These are phyloP conservation scores for Aureobasidium sp. DNA, from an alignment of 2,329 filamentous ascomycete species.

Conservation along the genomic window DNA sequence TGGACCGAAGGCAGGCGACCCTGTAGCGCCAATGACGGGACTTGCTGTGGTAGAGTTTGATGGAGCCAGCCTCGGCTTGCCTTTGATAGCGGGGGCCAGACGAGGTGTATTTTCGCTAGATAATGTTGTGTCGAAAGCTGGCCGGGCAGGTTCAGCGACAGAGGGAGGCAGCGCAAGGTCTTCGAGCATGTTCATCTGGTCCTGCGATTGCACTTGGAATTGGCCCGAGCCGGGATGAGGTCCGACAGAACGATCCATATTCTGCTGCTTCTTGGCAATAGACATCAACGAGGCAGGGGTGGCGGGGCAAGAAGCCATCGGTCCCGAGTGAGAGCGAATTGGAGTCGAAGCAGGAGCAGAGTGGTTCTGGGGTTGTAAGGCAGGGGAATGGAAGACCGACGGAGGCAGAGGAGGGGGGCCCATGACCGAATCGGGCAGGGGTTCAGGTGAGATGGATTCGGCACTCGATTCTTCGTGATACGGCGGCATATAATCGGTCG, in stretches of 20 bases:
- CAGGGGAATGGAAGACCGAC: slow-evolving; percentile 61
- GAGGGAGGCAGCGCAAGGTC: slow-evolving; percentile 70
- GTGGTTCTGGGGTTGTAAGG: slow-evolving; percentile 51
- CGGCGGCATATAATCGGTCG: slow-evolving; percentile 14
- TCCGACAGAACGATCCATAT: not conserved
- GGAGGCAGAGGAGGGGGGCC: slow-evolving; percentile 57
- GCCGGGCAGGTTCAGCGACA: slow-evolving; percentile 47
- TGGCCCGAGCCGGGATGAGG: slow-evolving; percentile 10
- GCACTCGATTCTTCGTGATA: slow-evolving; percentile 34
- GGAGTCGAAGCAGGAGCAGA: slow-evolving; percentile 11
- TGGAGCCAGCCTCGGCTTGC: slow-evolving; percentile 52
- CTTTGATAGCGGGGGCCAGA: slow-evolving; percentile 51
- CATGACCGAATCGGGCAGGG: slow-evolving; percentile 41
- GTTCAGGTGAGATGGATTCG: slow-evolving; percentile 46
- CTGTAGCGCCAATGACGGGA: slow-evolving; percentile 47
- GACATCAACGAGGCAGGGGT: slow-evolving; percentile 83
- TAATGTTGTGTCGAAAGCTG: slow-evolving; percentile 27
- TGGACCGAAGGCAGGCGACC: slow-evolving; percentile 40
- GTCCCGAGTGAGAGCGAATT: not conserved
- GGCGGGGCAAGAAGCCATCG: slow-evolving; percentile 49
- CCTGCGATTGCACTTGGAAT: slow-evolving; percentile 18
- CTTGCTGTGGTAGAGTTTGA: slow-evolving; percentile 42
- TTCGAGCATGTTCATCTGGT: slow-evolving; percentile 40
- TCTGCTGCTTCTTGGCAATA: slow-evolving; percentile 27
- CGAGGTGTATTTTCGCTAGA: slow-evolving; percentile 50